Conservation (phyloP, 768 basidiomycete genomes). For the Boletus barrowsii region DNA sequence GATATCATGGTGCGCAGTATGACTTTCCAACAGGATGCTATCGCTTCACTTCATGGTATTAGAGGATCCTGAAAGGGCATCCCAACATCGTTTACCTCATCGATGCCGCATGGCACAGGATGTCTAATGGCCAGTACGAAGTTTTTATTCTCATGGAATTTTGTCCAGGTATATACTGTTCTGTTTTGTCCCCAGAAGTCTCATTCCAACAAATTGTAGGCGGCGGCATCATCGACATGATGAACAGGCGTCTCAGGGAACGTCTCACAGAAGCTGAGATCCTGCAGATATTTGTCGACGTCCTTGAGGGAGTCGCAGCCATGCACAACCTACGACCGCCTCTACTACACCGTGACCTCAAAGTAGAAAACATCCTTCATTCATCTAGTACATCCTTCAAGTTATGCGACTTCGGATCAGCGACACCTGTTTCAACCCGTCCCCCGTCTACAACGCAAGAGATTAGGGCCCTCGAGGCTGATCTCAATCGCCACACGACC, state of each 20-base stretch:
- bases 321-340: conserved; percentile 95
- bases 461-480: conserved; percentile 82
- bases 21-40: conserved; percentile 5
- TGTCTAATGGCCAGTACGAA: conserved; percentile 83
- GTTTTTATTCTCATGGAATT: conserved; percentile 99
- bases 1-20: conserved; percentile 85
- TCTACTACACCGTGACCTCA: conserved; percentile 93
- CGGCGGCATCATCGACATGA: conserved; percentile 99
- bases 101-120: conserved; percentile 87
- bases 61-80: conserved; percentile 90
- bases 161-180: conserved; percentile 64
- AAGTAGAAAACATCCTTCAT: conserved; percentile 98
- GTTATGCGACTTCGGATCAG: conserved; percentile 97
- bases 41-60: conserved; percentile 32
- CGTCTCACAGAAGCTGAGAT: conserved; percentile 95
- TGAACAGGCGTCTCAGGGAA: conserved; percentile 94
- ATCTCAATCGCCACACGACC: conserved; percentile 93
- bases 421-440: conserved; percentile 65
- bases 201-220: conserved; percentile 42
- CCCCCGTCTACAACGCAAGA: conserved; percentile 80
- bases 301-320: conserved; percentile 93
- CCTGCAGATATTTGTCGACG: conserved; percentile 95
- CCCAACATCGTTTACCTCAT: conserved; percentile 95
- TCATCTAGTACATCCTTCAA: conserved; percentile 83
- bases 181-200: conserved; percentile 1